These are phyloP conservation scores for Thermomyces lanuginosus DNA, from an alignment of 2,329 filamentous ascomycete species.

Conservation along the genomic window DNA sequence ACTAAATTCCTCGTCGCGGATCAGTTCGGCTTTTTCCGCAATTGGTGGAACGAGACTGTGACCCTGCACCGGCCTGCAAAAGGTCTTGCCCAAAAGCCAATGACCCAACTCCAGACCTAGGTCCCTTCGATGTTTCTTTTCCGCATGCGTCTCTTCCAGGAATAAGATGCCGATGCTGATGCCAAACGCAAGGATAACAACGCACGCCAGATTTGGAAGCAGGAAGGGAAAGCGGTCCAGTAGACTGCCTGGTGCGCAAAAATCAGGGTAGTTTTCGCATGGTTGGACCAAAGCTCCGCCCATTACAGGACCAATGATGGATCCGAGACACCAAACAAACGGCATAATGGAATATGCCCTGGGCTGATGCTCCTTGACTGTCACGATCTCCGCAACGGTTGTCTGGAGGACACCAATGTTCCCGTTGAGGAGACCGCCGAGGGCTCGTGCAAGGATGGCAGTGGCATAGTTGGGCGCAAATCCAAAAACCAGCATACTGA, in stretches of 20 bases:
- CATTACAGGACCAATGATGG: conserved; percentile 80
- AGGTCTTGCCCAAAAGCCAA: conserved; percentile 39
- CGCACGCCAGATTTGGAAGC: conserved; percentile 80
- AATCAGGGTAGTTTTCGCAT: conserved; percentile 58
- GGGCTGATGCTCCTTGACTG: conserved; percentile 81
- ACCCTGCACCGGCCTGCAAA: conserved; percentile 13
- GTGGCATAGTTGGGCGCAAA: conserved; percentile 69
- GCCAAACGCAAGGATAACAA: conserved; percentile 57
- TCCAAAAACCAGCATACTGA: conserved; percentile 87
- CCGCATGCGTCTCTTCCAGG: conserved; percentile 81
- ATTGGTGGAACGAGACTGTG: conserved; percentile 12
- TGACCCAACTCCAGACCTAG: conserved; percentile 59
- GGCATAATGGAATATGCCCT: conserved; percentile 96
- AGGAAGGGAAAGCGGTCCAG: conserved; percentile 83
- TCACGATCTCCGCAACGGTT: conserved; percentile 85
- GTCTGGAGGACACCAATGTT: conserved; percentile 94
- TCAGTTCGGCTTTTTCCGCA: conserved; percentile 6
- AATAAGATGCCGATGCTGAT: conserved; percentile 69
- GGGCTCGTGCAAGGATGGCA: conserved; percentile 70
- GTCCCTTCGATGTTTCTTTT: conserved; percentile 62
- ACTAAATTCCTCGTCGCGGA: conserved; percentile 42
- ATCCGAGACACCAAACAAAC: conserved; percentile 94
- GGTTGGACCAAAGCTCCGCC: conserved; percentile 81
- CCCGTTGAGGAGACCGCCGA: conserved; percentile 84
- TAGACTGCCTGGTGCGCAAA: conserved; percentile 58